phyloP scores from a whole-genome alignment of 2,329 filamentous ascomycete genomes.

The Juglanconis oblonga region DNA sequence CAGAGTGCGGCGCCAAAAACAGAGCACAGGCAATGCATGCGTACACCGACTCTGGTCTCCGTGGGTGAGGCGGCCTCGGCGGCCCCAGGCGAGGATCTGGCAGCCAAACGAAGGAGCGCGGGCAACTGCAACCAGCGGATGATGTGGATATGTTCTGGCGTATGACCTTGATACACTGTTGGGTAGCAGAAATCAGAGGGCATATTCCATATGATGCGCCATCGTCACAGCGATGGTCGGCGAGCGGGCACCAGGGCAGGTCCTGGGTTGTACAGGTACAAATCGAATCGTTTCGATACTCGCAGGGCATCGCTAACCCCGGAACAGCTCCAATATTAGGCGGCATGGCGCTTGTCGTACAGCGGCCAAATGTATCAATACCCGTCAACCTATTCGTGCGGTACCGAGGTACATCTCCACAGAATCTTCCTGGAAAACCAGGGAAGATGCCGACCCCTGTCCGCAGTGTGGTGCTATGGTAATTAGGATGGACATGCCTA shows the following conservation, averaged over 20 bases:
- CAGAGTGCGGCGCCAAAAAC: not conserved
- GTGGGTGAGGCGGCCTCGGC: not conserved
- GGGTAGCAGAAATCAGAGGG: not conserved
- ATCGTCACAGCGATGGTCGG: conserved; percentile 5
- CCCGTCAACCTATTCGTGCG: not conserved
- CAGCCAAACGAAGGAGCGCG: too few relatives aligned
- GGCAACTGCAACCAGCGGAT: too few relatives aligned
- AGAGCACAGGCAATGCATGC: not conserved
- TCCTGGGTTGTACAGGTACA: conserved; percentile 5
- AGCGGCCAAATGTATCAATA: conserved; percentile 22
- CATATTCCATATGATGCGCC: not conserved
- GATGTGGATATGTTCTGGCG: too few relatives aligned
- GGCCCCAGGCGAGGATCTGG: not conserved
- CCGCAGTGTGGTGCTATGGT: not conserved
- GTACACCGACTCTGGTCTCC: not conserved
- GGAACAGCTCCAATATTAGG: conserved; percentile 24
- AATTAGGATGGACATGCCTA: not conserved
- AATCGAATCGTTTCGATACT: conserved; percentile 13
- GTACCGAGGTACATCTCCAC: not conserved
- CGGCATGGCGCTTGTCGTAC: conserved; percentile 29
- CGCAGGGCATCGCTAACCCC: conserved; percentile 25
- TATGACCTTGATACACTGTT: not conserved
- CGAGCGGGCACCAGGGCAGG: conserved; percentile 1
- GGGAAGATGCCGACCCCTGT: not conserved
- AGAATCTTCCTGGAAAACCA: not conserved